Base-by-base conservation (phyloP, 352 stramenopile species). In the Plasmopara viticola region DNA sequence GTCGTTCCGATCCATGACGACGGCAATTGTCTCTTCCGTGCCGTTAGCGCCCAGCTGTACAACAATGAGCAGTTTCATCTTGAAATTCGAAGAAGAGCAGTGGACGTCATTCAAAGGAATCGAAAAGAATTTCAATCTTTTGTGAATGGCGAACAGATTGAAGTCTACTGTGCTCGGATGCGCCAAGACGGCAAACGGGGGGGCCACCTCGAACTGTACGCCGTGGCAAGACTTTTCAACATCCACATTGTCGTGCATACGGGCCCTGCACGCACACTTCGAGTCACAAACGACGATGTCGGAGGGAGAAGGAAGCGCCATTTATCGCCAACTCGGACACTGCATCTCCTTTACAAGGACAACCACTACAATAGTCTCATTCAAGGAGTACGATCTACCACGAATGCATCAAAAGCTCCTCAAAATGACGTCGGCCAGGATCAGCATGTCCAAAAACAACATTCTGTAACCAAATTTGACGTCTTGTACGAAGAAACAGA, bases 201-300 rank as follows among this genome's bases (percentile, higher is more conserved):
- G 10, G 77, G 77, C 44, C 78, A 86, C 51, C 58, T 67, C 12
- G 77, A 87, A 57, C 53, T 87, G 30, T 87, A 72, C 56, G 74
- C 72, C 7, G 72, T 72, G 0, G 71, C 77, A 25, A 70, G 56
- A 42, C 63, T 78, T 30, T 86, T 84, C 48, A 74, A 81, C 47
- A 63, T 76, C 10, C 62, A 83, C 56, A 73, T 87, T 31, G 64
- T 87, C 9, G 64, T 87, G 2, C 74, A 87, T 58, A 77, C 72
- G 48, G 69, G 72, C 1, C 66, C 67, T 4, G 53, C 69, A 45
- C 70, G 70, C 2, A 67, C 64, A 25, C 60, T 83, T 9, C 57
- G 69, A n/a, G 67, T 83, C 15, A 61, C 70, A 25, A 76, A 72
- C 42, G 65, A 67, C 18, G 40, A 53, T 47, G 53, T 64, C 17